Evolutionary conservation across 306 rosid genomes (phyloP), one percentile per base, ranked within the genome.

Genomic region (Hippophae gyantsensis): DNA sequence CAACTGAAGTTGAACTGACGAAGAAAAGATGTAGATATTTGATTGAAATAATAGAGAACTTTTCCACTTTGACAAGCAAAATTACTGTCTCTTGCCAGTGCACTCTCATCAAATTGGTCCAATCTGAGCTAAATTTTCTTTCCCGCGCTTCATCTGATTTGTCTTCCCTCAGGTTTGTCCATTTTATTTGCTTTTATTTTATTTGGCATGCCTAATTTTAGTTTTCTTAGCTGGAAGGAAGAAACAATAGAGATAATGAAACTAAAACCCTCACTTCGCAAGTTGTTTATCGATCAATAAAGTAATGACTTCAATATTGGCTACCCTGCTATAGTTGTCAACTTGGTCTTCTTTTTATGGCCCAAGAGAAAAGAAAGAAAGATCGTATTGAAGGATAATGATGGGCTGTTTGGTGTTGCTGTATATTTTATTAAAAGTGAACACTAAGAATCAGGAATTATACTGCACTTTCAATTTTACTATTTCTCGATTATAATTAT

Each of bases 21-120:
- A 87, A 79, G 80, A 79, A 83, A 79, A 79, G 98, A 68, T 85
- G 98, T 84, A 71, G 13, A 61, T 66, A 47, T 46, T 84, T 90
- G 56, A 81, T 85, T 6, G 82, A 74, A 44, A 61, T 77, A 46
- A 74, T 87, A 57, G 63, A 69, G 49, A 46, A 60, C 0, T 74
- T 87, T 48, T 76, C 89, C 6, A 62, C 63, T 62, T 74, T 85
- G 61, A 60, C 87, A 72, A 82, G 70, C 53, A 64, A 55, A 27
- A 76, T 90, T 77, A 75, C 76, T 23, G 66, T 68, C 10, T 87
- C 90, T 41, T 81, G 86, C 76, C 75, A 46, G 52, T 81, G 75
- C 52, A 87, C 98, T 25, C 98, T 90, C 45, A 75, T 85, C 68
- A 90, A 75, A 67, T 75, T 80, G 72, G 89, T 83, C 55, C 65